Evolutionary conservation across 2,329 filamentous ascomycete genomes (phyloP).

Genomic region (Amesomyces nigricolor): DNA sequence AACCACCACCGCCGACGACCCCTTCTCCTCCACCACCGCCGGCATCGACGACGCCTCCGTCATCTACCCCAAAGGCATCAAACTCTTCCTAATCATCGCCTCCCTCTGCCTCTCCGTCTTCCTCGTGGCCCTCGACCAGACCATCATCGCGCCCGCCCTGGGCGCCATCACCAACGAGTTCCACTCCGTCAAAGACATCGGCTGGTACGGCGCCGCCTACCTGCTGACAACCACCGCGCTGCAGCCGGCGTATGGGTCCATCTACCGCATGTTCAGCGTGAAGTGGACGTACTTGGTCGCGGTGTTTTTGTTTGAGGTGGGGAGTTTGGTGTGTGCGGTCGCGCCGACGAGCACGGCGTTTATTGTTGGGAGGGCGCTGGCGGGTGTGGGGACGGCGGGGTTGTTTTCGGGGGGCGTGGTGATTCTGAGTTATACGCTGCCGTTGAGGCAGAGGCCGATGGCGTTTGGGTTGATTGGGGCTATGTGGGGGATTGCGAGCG

Average conservation of each 20-base stretch:
- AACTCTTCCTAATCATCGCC: constrained; percentile 37
- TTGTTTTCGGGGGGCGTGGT: constrained; percentile 47
- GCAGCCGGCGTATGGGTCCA: constrained; percentile 44
- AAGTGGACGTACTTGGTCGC: constrained; percentile 41
- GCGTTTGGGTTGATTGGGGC: constrained; percentile 50
- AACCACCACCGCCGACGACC: not conserved
- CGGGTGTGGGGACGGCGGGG: constrained; percentile 47
- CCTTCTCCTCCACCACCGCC: constrained; percentile 6
- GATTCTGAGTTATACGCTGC: constrained; percentile 44
- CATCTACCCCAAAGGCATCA: constrained; percentile 37
- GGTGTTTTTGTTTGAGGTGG: constrained; percentile 32
- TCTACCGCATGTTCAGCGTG: constrained; percentile 47
- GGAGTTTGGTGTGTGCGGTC: constrained; percentile 36
- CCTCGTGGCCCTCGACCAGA: constrained; percentile 47
- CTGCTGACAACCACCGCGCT: constrained; percentile 45
- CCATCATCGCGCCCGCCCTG: constrained; percentile 48
- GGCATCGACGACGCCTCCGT: constrained; percentile 17
- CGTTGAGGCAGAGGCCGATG: constrained; percentile 48
- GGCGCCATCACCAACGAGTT: constrained; percentile 46
- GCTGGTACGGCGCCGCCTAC: constrained; percentile 49
- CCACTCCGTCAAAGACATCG: constrained; percentile 42
- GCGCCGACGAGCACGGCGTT: constrained; percentile 43
- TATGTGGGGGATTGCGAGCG: constrained; percentile 49
- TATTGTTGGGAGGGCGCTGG: constrained; percentile 48
- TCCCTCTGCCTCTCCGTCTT: constrained; percentile 44